Conservation (phyloP, 139 green algal genomes). For the Gonium pectorale region DNA sequence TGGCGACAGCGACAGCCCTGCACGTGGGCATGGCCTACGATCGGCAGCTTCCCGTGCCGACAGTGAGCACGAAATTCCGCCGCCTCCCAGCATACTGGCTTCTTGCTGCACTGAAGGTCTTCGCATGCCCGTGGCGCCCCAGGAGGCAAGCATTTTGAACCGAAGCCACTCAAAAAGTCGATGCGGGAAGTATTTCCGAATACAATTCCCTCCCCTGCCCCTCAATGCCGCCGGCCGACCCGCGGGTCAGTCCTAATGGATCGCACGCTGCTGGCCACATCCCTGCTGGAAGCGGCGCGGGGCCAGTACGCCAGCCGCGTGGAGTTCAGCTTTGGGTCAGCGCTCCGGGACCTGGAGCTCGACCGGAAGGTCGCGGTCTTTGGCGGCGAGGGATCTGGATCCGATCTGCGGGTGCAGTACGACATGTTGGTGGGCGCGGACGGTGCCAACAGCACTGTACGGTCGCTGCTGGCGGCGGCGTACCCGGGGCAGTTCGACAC, state of each 20-base stretch:
- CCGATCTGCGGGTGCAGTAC: neutral
- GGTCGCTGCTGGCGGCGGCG: slow-evolving; percentile 1
- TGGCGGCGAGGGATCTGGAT: neutral
- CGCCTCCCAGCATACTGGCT: no score
- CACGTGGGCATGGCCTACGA: no score
- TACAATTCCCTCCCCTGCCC: neutral
- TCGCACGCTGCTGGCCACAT: slow-evolving; percentile 28
- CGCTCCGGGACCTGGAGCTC: neutral
- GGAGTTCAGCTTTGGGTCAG: neutral
- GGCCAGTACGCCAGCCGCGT: slow-evolving; percentile 6
- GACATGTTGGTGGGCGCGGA: slow-evolving; percentile 34
- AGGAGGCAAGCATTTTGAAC: no score
- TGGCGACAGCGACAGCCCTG: no score
- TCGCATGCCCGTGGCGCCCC: no score
- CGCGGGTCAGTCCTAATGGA: slow-evolving; percentile 23
- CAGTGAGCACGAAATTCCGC: no score
- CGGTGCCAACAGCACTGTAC: slow-evolving; percentile 14
- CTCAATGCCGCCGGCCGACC: no score
- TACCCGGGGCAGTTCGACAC: slow-evolving; percentile 23
- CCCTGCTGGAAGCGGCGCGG: slow-evolving; percentile 4
- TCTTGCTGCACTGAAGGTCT: no score
- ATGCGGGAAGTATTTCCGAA: no score
- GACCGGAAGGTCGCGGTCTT: neutral
- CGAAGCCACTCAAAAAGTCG: no score
- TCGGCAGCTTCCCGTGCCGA: no score